Evolutionary conservation across 1,284 basidiomycete species (phyloP), one percentile per base, ranked within the genome.

Genomic region (Phlebopus sp.): DNA sequence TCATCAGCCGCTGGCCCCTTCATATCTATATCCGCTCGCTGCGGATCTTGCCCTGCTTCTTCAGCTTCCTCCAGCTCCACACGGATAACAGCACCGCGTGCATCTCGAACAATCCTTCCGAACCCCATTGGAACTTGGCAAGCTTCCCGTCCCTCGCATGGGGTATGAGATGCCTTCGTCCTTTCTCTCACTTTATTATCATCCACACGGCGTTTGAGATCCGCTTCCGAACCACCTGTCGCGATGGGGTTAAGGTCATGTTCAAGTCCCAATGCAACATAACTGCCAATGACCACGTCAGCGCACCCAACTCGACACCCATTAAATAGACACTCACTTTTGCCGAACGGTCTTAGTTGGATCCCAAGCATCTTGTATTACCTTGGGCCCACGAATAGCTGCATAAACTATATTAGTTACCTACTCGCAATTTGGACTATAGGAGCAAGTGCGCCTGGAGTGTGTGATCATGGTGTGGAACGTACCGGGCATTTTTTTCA

Each of bases 351-450:
- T 99, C 73, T 92, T 92, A 52, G 74, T 77, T 57, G 81, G 83
- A 68, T 97, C 90, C 94, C 95, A 97, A 43, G 83, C 81, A 40
- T 90, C 84, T 62, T 90, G 89, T 47, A 97, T 73, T 14, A 81
- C 74, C 64, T 89, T 86, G 2, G 93, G 90, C 0, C 90, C 94
- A 50, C 84, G 81, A 51, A 97, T 85, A 11, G 86, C 88, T 91
- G 57, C 37, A 46, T 45, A 38, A 6, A 17, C 25, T 46, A 8
- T n/a, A 38, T 5, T 14, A 10, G 36, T 53, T 8, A 4, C 9
- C 8, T 6, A 23, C 21, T 8, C 27, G 27, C 37, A 59, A 49
- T 30, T 38, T 50, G 46, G 17, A 27, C 23, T 13, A 30, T 27
- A 29, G 40, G 45, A 42, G 31, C 34, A 50, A 31, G 5, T 27